Evolutionary conservation across 768 basidiomycete genomes (phyloP), one percentile per base, ranked within the genome.

Genomic region (Russula virescens): DNA sequence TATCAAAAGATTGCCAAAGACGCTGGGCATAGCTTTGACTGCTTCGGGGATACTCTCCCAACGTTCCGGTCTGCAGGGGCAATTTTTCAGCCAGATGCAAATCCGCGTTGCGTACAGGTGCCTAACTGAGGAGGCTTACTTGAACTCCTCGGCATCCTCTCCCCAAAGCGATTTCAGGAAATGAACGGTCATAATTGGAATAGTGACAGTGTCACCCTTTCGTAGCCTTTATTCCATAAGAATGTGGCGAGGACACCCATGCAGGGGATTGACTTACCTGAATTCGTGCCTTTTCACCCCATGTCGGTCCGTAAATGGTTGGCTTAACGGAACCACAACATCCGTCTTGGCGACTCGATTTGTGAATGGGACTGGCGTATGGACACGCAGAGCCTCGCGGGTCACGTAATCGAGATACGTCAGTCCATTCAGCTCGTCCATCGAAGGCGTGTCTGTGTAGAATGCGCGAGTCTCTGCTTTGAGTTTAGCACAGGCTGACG

Each of bases 371-470:
- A 71, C 70, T 13, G 72, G 70, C 1, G 71, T 31, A 23, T 70
- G 65, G 21, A 73, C 56, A 19, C 74, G 69, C 16, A 75, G 68
- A 8, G 63, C 43, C 58, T 75, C 74, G 5, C 70, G 68, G 8
- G 75, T 66, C n/a, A 74, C 71, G 13, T 68, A 69, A 38, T 76
- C 75, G 26, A 77, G 65, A 61, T 73, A 75, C 0, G 71, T 61
- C 18, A 77, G 65, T 4, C 69, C 60, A 43, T 70, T 67, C 7
- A 77, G 67, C 2, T 67, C 66, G 25, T 76, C 74, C 68, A 73
- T 74, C 25, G 65, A 56, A 4, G 60, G 64, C 5, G 43, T 55
- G 18, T 69, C 68, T 61, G 47, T 66, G 16, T 49, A 40, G 2
- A 74, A 69, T 0, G 66, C 64, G 14, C 62, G 58, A 18, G 72